These are phyloP conservation scores for Kodamaea sagamina DNA, from an alignment of 805 yeast genomes.

Conservation along the genomic window DNA sequence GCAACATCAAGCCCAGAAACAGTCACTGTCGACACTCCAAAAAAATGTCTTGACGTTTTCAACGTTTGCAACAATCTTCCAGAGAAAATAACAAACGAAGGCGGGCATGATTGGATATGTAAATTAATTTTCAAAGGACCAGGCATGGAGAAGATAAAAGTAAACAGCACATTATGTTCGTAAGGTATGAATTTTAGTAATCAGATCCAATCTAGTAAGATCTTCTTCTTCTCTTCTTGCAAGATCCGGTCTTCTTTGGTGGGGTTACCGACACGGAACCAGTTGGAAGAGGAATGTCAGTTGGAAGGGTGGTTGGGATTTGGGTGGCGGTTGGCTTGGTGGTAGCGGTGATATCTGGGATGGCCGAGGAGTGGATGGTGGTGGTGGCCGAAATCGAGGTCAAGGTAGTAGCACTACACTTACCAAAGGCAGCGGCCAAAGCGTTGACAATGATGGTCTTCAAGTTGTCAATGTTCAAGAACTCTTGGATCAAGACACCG, in stretches of 20 bases:
- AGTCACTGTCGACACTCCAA: constrained; percentile 6
- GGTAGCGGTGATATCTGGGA: constrained; percentile 16
- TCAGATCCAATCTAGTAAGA: constrained; percentile 20
- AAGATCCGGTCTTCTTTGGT: constrained; percentile 2
- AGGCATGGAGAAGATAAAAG: not conserved
- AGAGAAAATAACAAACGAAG: too few species aligned
- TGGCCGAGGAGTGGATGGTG: constrained; percentile 22
- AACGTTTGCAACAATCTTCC: too few species aligned
- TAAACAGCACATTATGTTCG: not conserved
- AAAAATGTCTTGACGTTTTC: constrained; percentile 8
- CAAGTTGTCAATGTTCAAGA: constrained; percentile 40
- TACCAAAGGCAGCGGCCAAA: constrained; percentile 43
- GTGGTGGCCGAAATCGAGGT: constrained; percentile 28
- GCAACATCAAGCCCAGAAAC: constrained; percentile 1
- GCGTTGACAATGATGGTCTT: constrained; percentile 43
- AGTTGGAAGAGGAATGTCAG: constrained; percentile 1
- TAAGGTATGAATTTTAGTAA: not conserved
- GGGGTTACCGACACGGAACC: constrained; percentile 4
- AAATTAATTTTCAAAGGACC: not conserved
- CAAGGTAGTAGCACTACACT: constrained; percentile 35
- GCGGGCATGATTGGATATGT: too few species aligned
- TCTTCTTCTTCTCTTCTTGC: constrained; percentile 31
- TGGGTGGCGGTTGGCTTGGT: constrained; percentile 15
- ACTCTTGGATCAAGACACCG: constrained; percentile 37
- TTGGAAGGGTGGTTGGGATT: constrained; percentile 9